These are phyloP conservation scores for Lachnellula occidentalis DNA, from an alignment of 2,329 filamentous ascomycete genomes.

Conservation along the genomic window DNA sequence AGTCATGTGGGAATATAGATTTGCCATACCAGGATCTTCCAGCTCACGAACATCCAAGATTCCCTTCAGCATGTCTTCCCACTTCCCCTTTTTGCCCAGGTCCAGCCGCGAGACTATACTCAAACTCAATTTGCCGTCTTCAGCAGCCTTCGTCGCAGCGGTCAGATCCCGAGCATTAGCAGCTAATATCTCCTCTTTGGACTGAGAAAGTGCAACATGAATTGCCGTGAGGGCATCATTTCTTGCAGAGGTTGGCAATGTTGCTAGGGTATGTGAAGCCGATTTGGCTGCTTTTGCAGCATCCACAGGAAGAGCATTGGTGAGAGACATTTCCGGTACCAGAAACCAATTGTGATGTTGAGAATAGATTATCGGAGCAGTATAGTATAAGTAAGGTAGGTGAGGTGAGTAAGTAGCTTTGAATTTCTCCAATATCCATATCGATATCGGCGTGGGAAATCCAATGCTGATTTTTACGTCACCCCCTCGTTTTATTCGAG, in stretches of 20 bases:
- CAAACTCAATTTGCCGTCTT: conserved; percentile 68
- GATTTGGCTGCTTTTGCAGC: conserved; percentile 73
- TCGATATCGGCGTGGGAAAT: neutral
- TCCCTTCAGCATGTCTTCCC: conserved; percentile 95
- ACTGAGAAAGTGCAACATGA: conserved; percentile 65
- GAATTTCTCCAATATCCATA: neutral
- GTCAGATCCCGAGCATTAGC: conserved; percentile 83
- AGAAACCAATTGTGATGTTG: neutral
- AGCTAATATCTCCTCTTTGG: conserved; percentile 70
- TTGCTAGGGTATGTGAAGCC: conserved; percentile 78
- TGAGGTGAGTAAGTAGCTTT: no score
- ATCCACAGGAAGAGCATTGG: conserved; percentile 72
- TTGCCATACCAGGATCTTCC: conserved; percentile 68
- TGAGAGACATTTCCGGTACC: conserved; percentile 67
- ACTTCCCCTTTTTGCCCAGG: conserved; percentile 81
- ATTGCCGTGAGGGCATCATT: conserved; percentile 83
- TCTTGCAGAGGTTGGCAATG: conserved; percentile 67
- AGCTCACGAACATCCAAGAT: conserved; percentile 82
- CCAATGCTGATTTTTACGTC: neutral
- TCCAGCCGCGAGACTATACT: conserved; percentile 87
- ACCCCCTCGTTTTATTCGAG: neutral
- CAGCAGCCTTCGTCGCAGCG: conserved; percentile 65
- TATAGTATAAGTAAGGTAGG: no score
- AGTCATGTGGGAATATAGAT: neutral
- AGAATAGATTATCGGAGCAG: neutral